Conservation (phyloP, 768 basidiomycete species). For the Boletus vermiculosoides region DNA sequence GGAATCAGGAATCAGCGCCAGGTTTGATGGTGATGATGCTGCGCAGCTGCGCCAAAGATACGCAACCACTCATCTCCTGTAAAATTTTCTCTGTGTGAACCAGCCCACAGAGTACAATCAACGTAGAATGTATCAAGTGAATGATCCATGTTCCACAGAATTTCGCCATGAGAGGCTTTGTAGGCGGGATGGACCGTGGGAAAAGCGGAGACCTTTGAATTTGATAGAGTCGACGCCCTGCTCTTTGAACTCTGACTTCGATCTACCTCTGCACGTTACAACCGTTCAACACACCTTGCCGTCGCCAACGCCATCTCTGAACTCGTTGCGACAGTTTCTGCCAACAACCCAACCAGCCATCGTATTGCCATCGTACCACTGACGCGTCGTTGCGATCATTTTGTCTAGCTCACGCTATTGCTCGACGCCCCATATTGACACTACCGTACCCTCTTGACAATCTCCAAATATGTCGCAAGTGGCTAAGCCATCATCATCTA, state of each 20-base stretch:
- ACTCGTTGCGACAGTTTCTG: slow-evolving; percentile 12
- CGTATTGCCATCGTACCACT: slow-evolving; percentile 16
- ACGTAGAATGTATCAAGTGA: background rate
- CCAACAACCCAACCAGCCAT: slow-evolving; percentile 16
- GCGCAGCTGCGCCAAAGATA: background rate
- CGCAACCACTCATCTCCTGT: background rate
- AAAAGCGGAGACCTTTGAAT: slow-evolving; percentile 27
- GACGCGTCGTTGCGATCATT: slow-evolving; percentile 25
- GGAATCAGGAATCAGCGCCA: too few species aligned
- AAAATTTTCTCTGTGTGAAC: background rate
- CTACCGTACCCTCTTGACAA: slow-evolving; percentile 9
- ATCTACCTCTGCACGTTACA: slow-evolving; percentile 23
- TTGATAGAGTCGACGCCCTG: slow-evolving; percentile 21
- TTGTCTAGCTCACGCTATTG: slow-evolving; percentile 13
- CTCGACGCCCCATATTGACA: slow-evolving; percentile 15
- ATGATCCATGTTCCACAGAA: background rate
- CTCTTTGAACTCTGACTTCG: slow-evolving; percentile 32
- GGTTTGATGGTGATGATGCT: background rate
- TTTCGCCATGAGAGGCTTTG: background rate
- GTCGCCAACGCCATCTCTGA: slow-evolving; percentile 13
- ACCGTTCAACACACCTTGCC: slow-evolving; percentile 7
- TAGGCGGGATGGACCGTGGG: slow-evolving; percentile 22
- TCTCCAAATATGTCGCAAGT: slow-evolving; percentile 31
- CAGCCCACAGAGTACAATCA: background rate
- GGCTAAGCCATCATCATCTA: slow-evolving; percentile 33